A percentile compares a stretch with the other conserved stretches of the same genome.
Evolutionary conservation across 768 basidiomycete species (phyloP).

Genomic region (Phlebiopsis flavidoalba): DNA sequence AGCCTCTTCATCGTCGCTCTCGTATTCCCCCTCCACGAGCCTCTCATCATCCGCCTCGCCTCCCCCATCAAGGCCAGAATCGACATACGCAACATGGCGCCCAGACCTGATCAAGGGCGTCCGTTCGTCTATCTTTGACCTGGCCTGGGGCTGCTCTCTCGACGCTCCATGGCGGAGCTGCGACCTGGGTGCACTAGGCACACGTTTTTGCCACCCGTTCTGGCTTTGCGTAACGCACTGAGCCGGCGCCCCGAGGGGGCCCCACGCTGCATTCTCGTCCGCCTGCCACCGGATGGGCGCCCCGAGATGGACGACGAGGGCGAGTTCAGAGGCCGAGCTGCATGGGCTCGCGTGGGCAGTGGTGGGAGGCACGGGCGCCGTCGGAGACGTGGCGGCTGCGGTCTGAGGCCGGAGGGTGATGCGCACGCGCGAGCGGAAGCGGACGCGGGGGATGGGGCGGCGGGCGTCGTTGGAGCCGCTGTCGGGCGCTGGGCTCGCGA

Average conservation of each 20-base stretch:
- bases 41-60: conserved; percentile 16
- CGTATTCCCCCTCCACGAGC: conserved; percentile 14
- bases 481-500: conserved; percentile 2
- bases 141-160: conserved; percentile 15
- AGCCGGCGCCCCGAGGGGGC: conserved; percentile 43
- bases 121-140: conserved; percentile 28
- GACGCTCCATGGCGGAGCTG: neutral
- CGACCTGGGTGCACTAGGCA: conserved; percentile 3
- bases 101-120: conserved; percentile 33
- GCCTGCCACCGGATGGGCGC: conserved; percentile 61
- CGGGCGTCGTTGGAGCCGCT: conserved; percentile 5
- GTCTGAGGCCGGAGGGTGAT: conserved; percentile 67
- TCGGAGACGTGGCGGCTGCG: conserved; percentile 29
- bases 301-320: conserved; percentile 77
- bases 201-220: conserved; percentile 11
- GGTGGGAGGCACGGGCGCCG: conserved; percentile 1
- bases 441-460: conserved; percentile 36
- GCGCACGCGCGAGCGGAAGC: conserved; percentile 71
- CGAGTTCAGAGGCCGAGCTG: conserved; percentile 50
- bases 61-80: conserved; percentile 11
- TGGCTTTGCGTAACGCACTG: neutral
- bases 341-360: conserved; percentile 38
- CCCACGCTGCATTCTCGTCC: conserved; percentile 50
- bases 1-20: conserved; percentile 19
- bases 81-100: conserved; percentile 17